Conservation (phyloP, 305 asterid species). For the Ajuga reptans region DNA sequence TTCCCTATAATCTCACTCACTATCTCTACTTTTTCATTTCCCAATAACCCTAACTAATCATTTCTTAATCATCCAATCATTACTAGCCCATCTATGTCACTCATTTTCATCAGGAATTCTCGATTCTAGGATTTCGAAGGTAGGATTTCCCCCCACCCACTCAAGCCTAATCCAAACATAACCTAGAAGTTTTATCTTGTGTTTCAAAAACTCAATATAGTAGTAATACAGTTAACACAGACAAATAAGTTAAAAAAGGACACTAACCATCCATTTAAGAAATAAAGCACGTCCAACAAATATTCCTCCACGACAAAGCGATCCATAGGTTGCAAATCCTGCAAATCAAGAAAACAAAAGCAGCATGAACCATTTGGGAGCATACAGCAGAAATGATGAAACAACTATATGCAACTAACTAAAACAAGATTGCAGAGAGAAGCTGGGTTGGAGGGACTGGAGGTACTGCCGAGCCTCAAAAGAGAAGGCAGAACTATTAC, state of each 20-base stretch:
- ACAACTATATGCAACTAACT: not conserved
- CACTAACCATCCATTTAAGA: constrained; percentile 94
- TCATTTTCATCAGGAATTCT: no score
- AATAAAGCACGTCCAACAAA: constrained; percentile 82
- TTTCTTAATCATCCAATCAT: no score
- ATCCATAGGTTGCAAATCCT: constrained; percentile 88
- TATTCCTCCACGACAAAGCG: constrained; percentile 94
- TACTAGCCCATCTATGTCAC: no score
- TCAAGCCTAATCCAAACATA: no score
- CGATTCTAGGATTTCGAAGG: no score
- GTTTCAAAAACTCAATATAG: not conserved
- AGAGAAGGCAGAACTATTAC: no score
- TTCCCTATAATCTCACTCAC: no score
- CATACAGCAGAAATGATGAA: not conserved
- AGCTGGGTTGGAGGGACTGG: no score
- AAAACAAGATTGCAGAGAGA: not conserved
- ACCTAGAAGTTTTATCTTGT: not conserved
- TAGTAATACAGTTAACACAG: not conserved
- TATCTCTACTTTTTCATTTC: no score
- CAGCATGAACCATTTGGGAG: constrained; percentile 24
- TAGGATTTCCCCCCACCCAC: no score
- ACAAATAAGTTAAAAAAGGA: constrained; percentile 16
- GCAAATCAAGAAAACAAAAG: constrained; percentile 24
- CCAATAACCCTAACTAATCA: no score
- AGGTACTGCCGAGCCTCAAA: no score